Percentiles rank a stretch among this genome's conserved stretches.
phyloP scores from a whole-genome alignment of 352 stramenopile genomes.

The Pseudoperonospora humuli region DNA sequence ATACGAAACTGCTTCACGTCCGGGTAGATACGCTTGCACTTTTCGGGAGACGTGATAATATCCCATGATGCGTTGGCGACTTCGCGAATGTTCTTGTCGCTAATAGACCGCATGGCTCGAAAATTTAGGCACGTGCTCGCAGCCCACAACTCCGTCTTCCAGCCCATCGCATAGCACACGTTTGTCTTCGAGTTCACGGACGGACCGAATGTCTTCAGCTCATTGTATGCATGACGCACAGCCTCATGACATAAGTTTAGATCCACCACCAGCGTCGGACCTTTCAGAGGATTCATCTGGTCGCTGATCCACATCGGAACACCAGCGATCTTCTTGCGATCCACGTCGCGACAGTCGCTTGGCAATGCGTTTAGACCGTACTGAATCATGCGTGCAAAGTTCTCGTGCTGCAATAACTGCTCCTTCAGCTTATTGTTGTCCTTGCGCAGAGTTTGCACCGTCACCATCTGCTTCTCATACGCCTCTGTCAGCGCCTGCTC shows the following conservation, averaged over 20 bases:
- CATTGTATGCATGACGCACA: conserved; percentile 71
- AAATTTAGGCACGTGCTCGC: conserved; percentile 72
- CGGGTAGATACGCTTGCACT: conserved; percentile 77
- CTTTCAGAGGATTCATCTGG: conserved; percentile 73
- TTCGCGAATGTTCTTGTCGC: conserved; percentile 62
- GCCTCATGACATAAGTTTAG: conserved; percentile 71
- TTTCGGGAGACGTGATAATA: conserved; percentile 78
- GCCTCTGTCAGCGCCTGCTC: conserved; percentile 69
- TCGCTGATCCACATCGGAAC: conserved; percentile 75
- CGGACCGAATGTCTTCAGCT: conserved; percentile 66
- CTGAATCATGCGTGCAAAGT: conserved; percentile 82
- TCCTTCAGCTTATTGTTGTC: conserved; percentile 84
- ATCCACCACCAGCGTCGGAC: conserved; percentile 66
- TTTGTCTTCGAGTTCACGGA: conserved; percentile 80
- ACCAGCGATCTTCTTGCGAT: conserved; percentile 69
- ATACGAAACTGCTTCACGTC: conserved; percentile 81
- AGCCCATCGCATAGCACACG: conserved; percentile 80
- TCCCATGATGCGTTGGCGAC: conserved; percentile 70
- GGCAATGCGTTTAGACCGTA: conserved; percentile 70
- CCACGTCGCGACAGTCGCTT: conserved; percentile 66
- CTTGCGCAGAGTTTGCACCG: conserved; percentile 67
- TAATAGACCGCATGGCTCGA: conserved; percentile 49
- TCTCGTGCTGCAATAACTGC: conserved; percentile 74
- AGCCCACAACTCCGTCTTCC: conserved; percentile 79
- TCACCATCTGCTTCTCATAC: conserved; percentile 80